Percentiles rank a stretch among this genome's conserved stretches.
phyloP scores from a whole-genome alignment of 1,284 basidiomycete genomes.

The Ustilago bromivora region DNA sequence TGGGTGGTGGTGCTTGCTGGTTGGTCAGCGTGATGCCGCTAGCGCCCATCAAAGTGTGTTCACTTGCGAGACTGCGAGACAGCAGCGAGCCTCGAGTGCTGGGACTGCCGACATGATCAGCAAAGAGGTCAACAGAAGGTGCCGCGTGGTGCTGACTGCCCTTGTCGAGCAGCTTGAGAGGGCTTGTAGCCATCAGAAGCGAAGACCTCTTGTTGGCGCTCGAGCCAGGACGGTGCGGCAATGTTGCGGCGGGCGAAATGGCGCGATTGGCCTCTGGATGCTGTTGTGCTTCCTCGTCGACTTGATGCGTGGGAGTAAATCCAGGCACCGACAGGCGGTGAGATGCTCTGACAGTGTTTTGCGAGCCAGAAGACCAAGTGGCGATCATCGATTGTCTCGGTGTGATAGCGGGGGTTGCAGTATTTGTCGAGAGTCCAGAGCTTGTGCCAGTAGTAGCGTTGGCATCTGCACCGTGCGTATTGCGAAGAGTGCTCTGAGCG shows the following conservation, averaged over 20 bases:
- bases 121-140: slow-evolving; percentile 54
- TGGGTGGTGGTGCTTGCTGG: slow-evolving; percentile 4
- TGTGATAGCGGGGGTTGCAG: slow-evolving; percentile 50
- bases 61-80: slow-evolving; percentile 54
- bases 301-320: slow-evolving; percentile 33
- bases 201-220: slow-evolving; percentile 29
- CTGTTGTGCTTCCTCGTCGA: slow-evolving; percentile 21
- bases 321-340: slow-evolving; percentile 40
- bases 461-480: background rate
- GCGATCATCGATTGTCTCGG: slow-evolving; percentile 44
- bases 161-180: slow-evolving; percentile 55
- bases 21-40: slow-evolving; percentile 54
- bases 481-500: slow-evolving; percentile 7
- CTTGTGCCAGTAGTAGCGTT: slow-evolving; percentile 7
- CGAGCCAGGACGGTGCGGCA: slow-evolving; percentile 20
- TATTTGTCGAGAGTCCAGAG: slow-evolving; percentile 46
- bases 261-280: slow-evolving; percentile 11
- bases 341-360: slow-evolving; percentile 13
- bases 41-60: slow-evolving; percentile 52
- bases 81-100: slow-evolving; percentile 32
- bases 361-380: slow-evolving; percentile 15
- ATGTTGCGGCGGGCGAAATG: slow-evolving; percentile 18
- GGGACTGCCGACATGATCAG: slow-evolving; percentile 52
- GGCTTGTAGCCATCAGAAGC: slow-evolving; percentile 37
- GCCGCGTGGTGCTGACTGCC: slow-evolving; percentile 48